Evolutionary conservation across 2,329 filamentous ascomycete genomes (phyloP), one percentile per base, ranked within the genome.

Genomic region (Diplodia scrobiculata): DNA sequence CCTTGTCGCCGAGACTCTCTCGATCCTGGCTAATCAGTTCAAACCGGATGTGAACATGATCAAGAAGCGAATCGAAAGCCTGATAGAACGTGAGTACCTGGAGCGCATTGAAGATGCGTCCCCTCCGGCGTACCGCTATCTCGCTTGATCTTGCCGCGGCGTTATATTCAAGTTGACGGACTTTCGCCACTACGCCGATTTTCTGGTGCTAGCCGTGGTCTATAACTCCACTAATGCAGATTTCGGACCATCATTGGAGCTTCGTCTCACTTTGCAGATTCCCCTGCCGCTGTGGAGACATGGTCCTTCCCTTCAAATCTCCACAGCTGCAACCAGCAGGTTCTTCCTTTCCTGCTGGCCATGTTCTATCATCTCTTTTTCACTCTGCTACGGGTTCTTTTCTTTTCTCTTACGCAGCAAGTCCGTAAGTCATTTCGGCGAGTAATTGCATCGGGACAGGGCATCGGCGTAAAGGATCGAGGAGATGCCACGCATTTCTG

Each of bases 31-130:
- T 0, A 79, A 81, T 60, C 87, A 89, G 51, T 94, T 94, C 81
- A 89, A 87, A 72, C 91, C 91, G 0, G 90, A 93, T 66, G 84
- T 93, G 41, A 82, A 83, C 34, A 87, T 93, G 79, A 89, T 94
- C 79, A 94, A 94, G 82, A 89, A 87, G 75, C 87, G 88, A n/a
- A 89, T 94, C 67, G 91, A 93, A 75, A 88, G 88, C 69, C 80
- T 94, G 59, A 91, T 94, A 60, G 85, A 87, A 68, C 84, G 90
- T 68, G 91, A 94, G 73, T 94, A 93, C 70, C 80, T 94, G 21
- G 90, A 92, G 78, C 85, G 91, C 3, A 83, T 90, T 14, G 90
- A 92, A n/a, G 84, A 87, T 10, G 84, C 81, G 9, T 74, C 83
- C 34, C 71, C 85, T 5, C 85, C 89, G 38, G 84, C 84, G 11